Percentiles rank a stretch among this genome's conserved stretches.
Conservation (phyloP, 768 basidiomycete species). For the Suillus occidentalis region DNA sequence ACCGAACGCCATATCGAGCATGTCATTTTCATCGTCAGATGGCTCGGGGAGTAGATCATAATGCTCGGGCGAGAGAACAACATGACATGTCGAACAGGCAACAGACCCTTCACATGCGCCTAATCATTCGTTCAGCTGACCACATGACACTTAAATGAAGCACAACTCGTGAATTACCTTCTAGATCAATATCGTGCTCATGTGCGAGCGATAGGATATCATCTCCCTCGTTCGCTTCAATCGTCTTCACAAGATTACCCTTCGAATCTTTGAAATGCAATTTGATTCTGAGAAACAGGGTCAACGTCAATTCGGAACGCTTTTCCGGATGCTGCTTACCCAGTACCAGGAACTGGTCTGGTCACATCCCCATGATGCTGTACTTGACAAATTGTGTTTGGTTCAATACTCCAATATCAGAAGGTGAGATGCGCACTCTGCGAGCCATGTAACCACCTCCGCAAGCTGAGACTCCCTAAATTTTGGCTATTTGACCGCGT, state of each 20-base stretch:
- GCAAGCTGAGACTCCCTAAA: neutral
- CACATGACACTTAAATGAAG: neutral
- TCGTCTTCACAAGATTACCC: conserved; percentile 78
- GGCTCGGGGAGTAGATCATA: conserved; percentile 91
- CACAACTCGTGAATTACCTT: conserved; percentile 59
- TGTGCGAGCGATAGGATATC: conserved; percentile 89
- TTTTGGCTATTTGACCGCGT: neutral
- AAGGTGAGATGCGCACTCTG: conserved; percentile 11
- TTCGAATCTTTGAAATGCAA: conserved; percentile 89
- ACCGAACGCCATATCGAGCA: conserved; percentile 98
- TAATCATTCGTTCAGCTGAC: conserved; percentile 28
- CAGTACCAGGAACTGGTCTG: conserved; percentile 68
- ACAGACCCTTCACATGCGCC: conserved; percentile 97
- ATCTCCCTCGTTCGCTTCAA: conserved; percentile 93
- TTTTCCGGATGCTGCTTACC: conserved; percentile 41
- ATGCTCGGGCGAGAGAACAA: conserved; percentile 77
- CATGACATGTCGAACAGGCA: conserved; percentile 97
- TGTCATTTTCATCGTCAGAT: conserved; percentile 97
- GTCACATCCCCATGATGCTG: conserved; percentile 51
- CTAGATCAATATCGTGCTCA: conserved; percentile 93
- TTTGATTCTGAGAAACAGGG: conserved; percentile 60
- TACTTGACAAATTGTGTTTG: conserved; percentile 7
- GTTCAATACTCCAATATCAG: neutral
- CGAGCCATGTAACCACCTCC: conserved; percentile 18
- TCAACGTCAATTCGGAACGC: neutral